Evolutionary conservation across 306 rosid genomes (phyloP).

Genomic region (Dalbergia cochinchinensis): DNA sequence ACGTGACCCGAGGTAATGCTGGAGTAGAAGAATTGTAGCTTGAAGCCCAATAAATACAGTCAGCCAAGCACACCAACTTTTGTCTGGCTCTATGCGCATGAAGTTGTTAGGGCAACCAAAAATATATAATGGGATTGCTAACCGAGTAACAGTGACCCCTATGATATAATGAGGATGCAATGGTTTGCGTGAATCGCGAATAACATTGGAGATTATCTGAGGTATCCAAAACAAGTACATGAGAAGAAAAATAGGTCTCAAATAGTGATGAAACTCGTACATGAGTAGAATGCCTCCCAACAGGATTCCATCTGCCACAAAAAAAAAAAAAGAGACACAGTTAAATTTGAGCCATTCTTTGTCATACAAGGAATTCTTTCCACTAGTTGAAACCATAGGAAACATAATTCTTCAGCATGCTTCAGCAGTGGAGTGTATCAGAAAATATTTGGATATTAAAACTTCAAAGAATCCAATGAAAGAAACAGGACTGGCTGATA

Average conservation of each 20-base stretch:
- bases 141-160: constrained; percentile 84
- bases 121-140: constrained; percentile 82
- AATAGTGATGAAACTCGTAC: constrained; percentile 90
- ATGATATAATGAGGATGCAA: constrained; percentile 90
- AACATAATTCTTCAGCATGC: constrained; percentile 24
- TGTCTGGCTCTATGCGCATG: constrained; percentile 88
- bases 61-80: constrained; percentile 80
- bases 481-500: background rate
- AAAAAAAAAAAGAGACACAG: constrained; percentile 42
- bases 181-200: constrained; percentile 94
- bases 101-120: constrained; percentile 96
- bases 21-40: constrained; percentile 84
- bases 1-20: constrained; percentile 95
- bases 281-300: constrained; percentile 93
- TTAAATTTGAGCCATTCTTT: constrained; percentile 43
- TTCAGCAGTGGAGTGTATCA: constrained; percentile 17
- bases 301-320: constrained; percentile 86
- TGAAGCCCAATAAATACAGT: constrained; percentile 70
- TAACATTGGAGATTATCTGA: constrained; percentile 82
- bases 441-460: constrained; percentile 15
- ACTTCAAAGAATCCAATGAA: constrained; percentile 17
- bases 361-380: background rate
- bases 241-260: constrained; percentile 83
- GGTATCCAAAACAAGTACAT: constrained; percentile 95
- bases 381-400: constrained; percentile 12